A percentile compares a stretch with the other conserved stretches of the same genome.
Evolutionary conservation across 2,329 filamentous ascomycete genomes (phyloP).

Genomic region (Pseudopyricularia cyperi): DNA sequence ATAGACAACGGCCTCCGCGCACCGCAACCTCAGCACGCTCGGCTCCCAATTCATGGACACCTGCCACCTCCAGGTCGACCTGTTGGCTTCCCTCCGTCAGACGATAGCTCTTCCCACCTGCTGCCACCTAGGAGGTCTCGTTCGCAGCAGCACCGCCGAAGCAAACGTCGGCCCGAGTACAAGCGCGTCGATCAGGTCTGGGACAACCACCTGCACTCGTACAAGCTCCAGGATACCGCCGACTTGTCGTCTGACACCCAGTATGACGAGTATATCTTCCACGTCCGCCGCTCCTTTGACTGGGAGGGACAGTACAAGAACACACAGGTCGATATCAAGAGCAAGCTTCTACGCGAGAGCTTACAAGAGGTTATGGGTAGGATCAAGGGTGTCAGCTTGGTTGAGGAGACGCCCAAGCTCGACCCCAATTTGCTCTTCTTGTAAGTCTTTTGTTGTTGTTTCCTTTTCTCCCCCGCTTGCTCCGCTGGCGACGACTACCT

Average conservation of each 20-base stretch:
- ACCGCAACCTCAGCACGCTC: background rate
- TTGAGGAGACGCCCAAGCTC: conserved; percentile 64
- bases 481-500: background rate
- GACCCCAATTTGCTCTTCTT: conserved; percentile 61
- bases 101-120: background rate
- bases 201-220: conserved; percentile 35
- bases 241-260: conserved; percentile 31
- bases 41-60: background rate
- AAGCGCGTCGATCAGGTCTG: conserved; percentile 42
- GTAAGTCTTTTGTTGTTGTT: conserved; percentile 17
- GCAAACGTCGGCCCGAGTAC: conserved; percentile 20
- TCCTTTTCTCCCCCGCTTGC: too few relatives aligned
- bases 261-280: conserved; percentile 72
- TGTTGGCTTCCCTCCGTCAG: background rate
- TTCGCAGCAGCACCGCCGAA: conserved; percentile 5
- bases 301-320: conserved; percentile 67
- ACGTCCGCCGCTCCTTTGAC: conserved; percentile 70
- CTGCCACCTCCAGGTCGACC: background rate
- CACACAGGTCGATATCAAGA: conserved; percentile 75
- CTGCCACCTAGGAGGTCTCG: background rate
- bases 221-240: conserved; percentile 40
- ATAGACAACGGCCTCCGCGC: conserved; percentile 2
- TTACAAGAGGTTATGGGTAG: conserved; percentile 60
- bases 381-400: conserved; percentile 65
- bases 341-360: conserved; percentile 60